These are phyloP conservation scores for Cupressus sempervirens DNA, from an alignment of 75 land plant species.

Conservation along the genomic window DNA sequence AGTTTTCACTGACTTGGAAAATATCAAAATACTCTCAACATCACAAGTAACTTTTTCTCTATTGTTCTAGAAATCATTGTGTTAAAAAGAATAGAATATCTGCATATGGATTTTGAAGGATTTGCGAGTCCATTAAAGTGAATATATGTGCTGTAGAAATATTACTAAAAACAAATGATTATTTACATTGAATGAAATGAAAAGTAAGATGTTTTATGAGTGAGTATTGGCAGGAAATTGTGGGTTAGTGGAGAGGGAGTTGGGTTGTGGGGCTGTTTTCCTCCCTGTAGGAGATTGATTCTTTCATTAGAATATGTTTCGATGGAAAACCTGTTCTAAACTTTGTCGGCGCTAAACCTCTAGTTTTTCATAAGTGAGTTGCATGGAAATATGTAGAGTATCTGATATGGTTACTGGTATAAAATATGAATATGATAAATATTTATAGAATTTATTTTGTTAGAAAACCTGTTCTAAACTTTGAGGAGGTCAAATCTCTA, in stretches of 20 bases:
- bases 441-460: neutral
- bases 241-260: neutral
- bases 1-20: neutral
- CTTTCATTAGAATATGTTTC: neutral
- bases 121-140: neutral
- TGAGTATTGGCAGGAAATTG: neutral
- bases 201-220: neutral
- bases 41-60: neutral
- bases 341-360: neutral
- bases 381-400: no score
- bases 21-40: neutral
- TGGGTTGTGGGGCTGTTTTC: neutral
- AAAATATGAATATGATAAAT: no score
- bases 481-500: neutral
- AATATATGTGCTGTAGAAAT: neutral
- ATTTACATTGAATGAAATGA: neutral
- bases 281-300: neutral
- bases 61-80: neutral
- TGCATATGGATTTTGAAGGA: neutral
- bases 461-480: neutral
- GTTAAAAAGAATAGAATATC: neutral
- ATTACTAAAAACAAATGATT: neutral
- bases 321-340: neutral
- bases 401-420: no score
- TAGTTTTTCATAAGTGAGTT: no score